Base-by-base conservation (phyloP, 805 yeast genomes). In the Middelhovenomyces tepae region DNA sequence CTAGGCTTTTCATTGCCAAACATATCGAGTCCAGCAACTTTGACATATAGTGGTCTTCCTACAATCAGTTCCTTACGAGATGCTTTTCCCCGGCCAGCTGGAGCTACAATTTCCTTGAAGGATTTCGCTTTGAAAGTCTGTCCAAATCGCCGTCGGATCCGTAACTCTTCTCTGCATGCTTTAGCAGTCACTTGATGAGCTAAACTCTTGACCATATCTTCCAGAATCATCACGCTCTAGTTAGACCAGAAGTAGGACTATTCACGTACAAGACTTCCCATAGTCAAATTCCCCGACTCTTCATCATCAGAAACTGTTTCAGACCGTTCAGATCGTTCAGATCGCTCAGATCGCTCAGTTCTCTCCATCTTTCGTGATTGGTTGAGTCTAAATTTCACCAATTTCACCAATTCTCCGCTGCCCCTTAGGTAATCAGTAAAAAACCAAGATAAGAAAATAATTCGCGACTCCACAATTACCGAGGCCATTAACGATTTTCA, bases 1-100 rank as follows among this genome's bases (percentile, higher is more conserved):
- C 68, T 66, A 18, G 47, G 55, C 32, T 50, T 60, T 11, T 60
- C 62, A 38, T 59, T 46, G 22, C 68, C 55, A 35, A 69, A 46
- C 29, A 67, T 47, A 53, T 67, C 56, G 35, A 64, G 34, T 22
- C 73, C 53, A 45, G 55, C 50, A 7, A 42, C 22, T 8, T 27
- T 38, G 13, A 37, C 36, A 7, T 46, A 36, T 18, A 36, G 24
- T 1, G 51, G 31, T 5, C 58, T 39, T 23, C 45, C 47, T 15
- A 32, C 39, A 11, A 53, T 43, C 28, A 16, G 20, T 35, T 35
- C 45, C 14, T 44, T 43, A 22, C 37, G 44, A 21, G 34, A 44
- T 31, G 35, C 50, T 28, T 27, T 31, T 16, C 38, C 37, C 9
- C 39, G 22, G 7, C 29, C 21, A 9, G 31, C 23, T 5, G 20